Evolutionary conservation across 805 yeast genomes (phyloP), one percentile per base, ranked within the genome.

Genomic region (Hanseniaspora nectarophila): DNA sequence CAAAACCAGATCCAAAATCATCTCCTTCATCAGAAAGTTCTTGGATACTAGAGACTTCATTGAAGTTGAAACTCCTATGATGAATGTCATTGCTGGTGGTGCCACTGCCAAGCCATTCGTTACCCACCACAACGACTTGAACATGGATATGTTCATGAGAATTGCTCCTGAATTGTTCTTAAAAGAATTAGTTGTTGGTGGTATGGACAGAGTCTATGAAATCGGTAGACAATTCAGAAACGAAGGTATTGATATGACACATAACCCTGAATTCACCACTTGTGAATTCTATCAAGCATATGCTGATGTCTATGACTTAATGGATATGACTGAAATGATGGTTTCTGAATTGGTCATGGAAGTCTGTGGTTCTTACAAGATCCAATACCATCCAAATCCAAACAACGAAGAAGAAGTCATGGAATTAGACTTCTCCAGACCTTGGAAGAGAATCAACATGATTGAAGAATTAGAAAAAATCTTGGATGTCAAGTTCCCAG

Each of bases 401-500:
- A 86, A 83, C 54, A 95, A 96, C 54, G 90, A 92, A 59, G 86
- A 83, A 44, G 73, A 86, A 68, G 84, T 74, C 58, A 70, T 81
- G 64, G 82, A 82, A 54, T 73, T 90, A 65, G 92, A 90, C 71
- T 90, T 90, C 73, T 60, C 88, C 42, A 80, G 97, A 73, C 98
- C 98, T 58, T 90, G 98, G 98, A 92, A 88, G 81, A 83, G 98
- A 74, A 76, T 90, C 62, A 88, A 89, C 71, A 92, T 90, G 95
- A 90, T 92, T 66, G 94, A 87, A 70, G 95, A 88, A 66, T 75
- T 90, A 61, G 98, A 90, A 74, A 87, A 82, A 74, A 75, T 74
- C 57, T 84, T 80, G 65, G 77, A 80, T 61, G 95, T 82, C 65
- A 88, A 77, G 67, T 92, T 90, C 85, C 97, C 98, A 64, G 74